These are phyloP conservation scores for Cordyceps farinosa DNA, from an alignment of 2,329 filamentous ascomycete genomes.

Conservation along the genomic window DNA sequence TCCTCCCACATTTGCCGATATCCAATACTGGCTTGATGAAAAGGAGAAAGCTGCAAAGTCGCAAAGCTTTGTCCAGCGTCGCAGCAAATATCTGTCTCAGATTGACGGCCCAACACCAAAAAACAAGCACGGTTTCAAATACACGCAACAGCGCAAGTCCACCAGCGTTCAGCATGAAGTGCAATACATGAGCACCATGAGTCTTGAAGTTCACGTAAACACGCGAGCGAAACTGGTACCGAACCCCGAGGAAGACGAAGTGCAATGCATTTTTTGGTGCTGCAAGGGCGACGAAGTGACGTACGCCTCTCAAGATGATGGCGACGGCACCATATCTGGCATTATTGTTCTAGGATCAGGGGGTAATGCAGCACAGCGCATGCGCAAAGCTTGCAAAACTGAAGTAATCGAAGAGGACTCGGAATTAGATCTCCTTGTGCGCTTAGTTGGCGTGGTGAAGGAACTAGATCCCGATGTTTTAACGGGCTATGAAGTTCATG, in stretches of 20 bases:
- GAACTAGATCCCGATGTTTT: constrained; percentile 85
- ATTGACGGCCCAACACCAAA: constrained; percentile 85
- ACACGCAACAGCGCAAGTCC: constrained; percentile 70
- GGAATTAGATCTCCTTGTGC: constrained; percentile 80
- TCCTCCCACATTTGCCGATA: constrained; percentile 69
- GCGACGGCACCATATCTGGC: constrained; percentile 58
- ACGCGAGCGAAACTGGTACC: constrained; percentile 76
- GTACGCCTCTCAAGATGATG: constrained; percentile 27
- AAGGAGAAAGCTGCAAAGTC: constrained; percentile 15
- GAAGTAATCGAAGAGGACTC: constrained; percentile 71
- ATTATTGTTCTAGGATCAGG: constrained; percentile 69
- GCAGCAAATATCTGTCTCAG: constrained; percentile 62
- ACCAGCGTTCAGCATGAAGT: constrained; percentile 78
- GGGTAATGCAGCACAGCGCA: constrained; percentile 53
- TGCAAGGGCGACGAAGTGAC: constrained; percentile 70
- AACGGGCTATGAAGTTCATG: constrained; percentile 92
- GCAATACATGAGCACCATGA: constrained; percentile 97
- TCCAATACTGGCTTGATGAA: constrained; percentile 38
- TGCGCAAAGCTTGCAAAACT: constrained; percentile 58
- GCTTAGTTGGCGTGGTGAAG: constrained; percentile 84
- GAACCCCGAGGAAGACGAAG: constrained; percentile 85
- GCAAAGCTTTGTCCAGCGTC: constrained; percentile 25
- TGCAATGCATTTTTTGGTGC: constrained; percentile 88
- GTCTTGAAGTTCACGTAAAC: constrained; percentile 87
- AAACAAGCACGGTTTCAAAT: constrained; percentile 80